Percentiles rank a stretch among this genome's conserved stretches.
phyloP scores from a whole-genome alignment of 139 green algal genomes.

The Trebouxia sp. region DNA sequence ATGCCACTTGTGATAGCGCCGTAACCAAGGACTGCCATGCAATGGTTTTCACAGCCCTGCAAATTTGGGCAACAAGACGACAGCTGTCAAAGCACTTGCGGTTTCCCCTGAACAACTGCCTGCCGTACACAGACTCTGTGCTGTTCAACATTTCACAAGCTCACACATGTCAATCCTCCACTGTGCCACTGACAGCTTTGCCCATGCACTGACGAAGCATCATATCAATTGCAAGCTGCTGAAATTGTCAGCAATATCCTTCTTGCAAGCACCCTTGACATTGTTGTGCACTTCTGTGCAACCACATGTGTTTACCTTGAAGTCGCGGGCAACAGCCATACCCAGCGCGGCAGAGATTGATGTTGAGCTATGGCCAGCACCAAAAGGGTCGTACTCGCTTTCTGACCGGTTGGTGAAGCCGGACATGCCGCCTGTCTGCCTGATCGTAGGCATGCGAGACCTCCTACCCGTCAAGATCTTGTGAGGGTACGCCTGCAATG shows the following conservation, averaged over 20 bases:
- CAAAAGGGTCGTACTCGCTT: constrained; percentile 96
- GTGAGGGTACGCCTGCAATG: constrained; percentile 97
- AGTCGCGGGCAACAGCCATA: constrained; percentile 95
- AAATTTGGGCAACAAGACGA: too few species aligned
- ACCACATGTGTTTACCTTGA: constrained; percentile 76
- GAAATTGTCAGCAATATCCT: too few species aligned
- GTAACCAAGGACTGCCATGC: constrained; percentile 95
- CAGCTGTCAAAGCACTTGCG: too few species aligned
- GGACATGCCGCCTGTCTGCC: constrained; percentile 88
- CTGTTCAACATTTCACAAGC: too few species aligned
- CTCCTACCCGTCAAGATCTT: constrained; percentile 98
- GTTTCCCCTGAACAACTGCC: too few species aligned
- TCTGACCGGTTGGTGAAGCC: constrained; percentile 97
- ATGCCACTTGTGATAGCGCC: constrained; percentile 98
- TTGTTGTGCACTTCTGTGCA: too few species aligned
- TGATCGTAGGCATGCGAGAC: constrained; percentile 89
- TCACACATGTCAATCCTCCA: too few species aligned
- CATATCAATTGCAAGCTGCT: too few species aligned
- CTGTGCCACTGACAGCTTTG: too few species aligned
- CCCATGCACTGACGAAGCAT: too few species aligned
- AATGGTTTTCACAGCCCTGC: constrained; percentile 66
- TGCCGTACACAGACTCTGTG: too few species aligned
- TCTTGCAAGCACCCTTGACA: too few species aligned
- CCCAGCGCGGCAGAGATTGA: constrained; percentile 94
- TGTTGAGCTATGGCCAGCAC: constrained; percentile 95